Evolutionary conservation across 305 asterid species (phyloP), one percentile per base, ranked within the genome.

Genomic region (Fraxinus albicans): DNA sequence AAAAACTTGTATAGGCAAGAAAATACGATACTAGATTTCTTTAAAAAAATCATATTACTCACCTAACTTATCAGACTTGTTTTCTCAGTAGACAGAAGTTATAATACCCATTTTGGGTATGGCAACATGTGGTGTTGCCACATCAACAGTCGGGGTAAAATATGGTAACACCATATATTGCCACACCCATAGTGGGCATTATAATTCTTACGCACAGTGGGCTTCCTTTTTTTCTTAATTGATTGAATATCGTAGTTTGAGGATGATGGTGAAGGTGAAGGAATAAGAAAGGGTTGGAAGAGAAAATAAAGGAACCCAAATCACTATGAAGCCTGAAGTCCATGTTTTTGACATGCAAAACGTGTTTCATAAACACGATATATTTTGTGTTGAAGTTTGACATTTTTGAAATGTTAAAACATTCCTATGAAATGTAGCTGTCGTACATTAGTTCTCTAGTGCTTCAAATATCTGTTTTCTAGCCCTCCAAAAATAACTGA

Each of bases 401-500:
- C 60, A 50, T 17, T 50, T 50, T 50, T 13, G 58, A 13, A 0
- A 4, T 13, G 60, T 50, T 15, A 50, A 15, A 15, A 50, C 60
- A 50, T 50, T 50, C 60, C 60, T 50, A 50, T 15, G 53, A 10
- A 2, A 44, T 9, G 53, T 44, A 44, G 53, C 17, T 44, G 53
- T 44, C 8, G 53, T 44, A 44, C 53, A 15, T 47, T 47, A 47
- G 58, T 3, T 47, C 2, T 2, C 1, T 15, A 13, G 58, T 50
- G 60, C 75, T 27, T 69, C 40, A 69, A 29, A 69, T 69, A 17
- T 29, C 75, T 69, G 38, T 69, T 69, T 69, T 69, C 13, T 69
- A 69, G 40, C 75, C 75, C 36, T 31, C 75, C 75, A 84, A 74
- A 85, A 77, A 33, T 40, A 83, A 83, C 78, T 33, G 76, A 80